These are phyloP conservation scores for Pleurotus eryngii DNA, from an alignment of 768 basidiomycete species.

Conservation along the genomic window DNA sequence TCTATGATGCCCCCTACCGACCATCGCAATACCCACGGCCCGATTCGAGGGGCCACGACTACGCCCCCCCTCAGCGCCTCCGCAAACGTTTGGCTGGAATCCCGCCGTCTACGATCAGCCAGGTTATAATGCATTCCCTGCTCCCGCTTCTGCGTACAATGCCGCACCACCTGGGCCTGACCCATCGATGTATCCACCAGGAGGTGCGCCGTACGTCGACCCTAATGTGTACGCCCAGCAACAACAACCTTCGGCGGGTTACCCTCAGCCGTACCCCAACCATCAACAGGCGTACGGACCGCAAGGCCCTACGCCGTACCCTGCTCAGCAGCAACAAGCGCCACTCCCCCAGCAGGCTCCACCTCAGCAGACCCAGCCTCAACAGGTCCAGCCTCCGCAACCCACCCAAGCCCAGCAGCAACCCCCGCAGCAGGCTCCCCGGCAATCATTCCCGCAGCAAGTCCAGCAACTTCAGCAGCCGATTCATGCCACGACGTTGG, in stretches of 20 bases:
- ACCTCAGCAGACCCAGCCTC: slow-evolving; percentile 22
- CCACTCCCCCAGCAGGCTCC: slow-evolving; percentile 15
- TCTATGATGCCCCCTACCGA: slow-evolving; percentile 46
- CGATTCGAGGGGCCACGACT: slow-evolving; percentile 29
- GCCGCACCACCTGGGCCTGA: not conserved
- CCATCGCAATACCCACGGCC: slow-evolving; percentile 19
- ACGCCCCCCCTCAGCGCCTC: slow-evolving; percentile 19
- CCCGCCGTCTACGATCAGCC: slow-evolving; percentile 19
- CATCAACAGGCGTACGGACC: slow-evolving; percentile 27
- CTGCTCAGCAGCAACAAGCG: slow-evolving; percentile 26
- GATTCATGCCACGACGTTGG: not conserved
- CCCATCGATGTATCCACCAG: slow-evolving; percentile 6
- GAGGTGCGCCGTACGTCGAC: slow-evolving; percentile 13
- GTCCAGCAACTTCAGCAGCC: slow-evolving; percentile 19
- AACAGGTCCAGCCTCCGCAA: slow-evolving; percentile 18
- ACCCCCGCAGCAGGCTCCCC: not conserved
- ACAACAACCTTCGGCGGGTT: slow-evolving; percentile 22
- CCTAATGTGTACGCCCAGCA: slow-evolving; percentile 19
- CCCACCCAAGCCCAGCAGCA: slow-evolving; percentile 7
- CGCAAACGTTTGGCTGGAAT: slow-evolving; percentile 52
- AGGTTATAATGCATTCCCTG: slow-evolving; percentile 15
- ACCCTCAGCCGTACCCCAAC: slow-evolving; percentile 31
- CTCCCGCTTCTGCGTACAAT: slow-evolving; percentile 17
- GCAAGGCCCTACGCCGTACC: slow-evolving; percentile 37
- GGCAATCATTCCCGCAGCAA: slow-evolving; percentile 4